These are phyloP conservation scores for Baudoinia panamericana DNA, from an alignment of 495 filamentous ascomycete genomes.

Conservation along the genomic window DNA sequence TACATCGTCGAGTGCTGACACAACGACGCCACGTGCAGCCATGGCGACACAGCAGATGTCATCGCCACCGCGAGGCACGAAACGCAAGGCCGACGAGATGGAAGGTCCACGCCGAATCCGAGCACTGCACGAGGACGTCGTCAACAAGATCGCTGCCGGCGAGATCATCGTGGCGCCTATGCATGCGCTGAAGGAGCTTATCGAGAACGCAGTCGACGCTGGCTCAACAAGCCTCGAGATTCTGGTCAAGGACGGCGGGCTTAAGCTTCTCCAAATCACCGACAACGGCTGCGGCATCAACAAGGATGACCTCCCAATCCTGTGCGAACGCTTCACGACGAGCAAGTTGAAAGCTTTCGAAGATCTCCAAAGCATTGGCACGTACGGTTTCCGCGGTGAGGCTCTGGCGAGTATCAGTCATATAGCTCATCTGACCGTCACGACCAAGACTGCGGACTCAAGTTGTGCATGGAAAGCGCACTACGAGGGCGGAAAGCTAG, in stretches of 20 bases:
- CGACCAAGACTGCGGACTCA: constrained; percentile 82
- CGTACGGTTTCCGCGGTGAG: constrained; percentile 96
- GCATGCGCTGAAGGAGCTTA: constrained; percentile 92
- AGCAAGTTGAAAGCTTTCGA: constrained; percentile 94
- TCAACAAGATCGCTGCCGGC: constrained; percentile 98
- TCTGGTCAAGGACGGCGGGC: constrained; percentile 86
- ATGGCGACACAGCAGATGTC: too few relatives aligned
- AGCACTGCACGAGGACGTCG: constrained; percentile 87
- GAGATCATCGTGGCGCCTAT: constrained; percentile 98
- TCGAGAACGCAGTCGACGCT: constrained; percentile 95
- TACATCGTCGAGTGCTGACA: too few relatives aligned
- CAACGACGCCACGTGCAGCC: too few relatives aligned
- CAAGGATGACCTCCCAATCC: constrained; percentile 73
- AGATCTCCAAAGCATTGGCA: constrained; percentile 79
- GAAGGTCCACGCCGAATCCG: constrained; percentile 58
- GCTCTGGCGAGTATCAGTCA: constrained; percentile 97
- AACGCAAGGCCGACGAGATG: constrained; percentile 46
- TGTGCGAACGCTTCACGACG: constrained; percentile 95
- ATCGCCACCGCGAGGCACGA: constrained; percentile 41
- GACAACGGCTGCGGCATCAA: constrained; percentile 97
- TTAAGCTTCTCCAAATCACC: constrained; percentile 93
- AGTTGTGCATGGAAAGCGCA: constrained; percentile 80
- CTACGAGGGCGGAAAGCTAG: constrained; percentile 73
- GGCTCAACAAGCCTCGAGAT: constrained; percentile 87
- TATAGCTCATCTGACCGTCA: constrained; percentile 90